Conservation (phyloP, 2,329 filamentous ascomycete species). For the Fusarium succisae region DNA sequence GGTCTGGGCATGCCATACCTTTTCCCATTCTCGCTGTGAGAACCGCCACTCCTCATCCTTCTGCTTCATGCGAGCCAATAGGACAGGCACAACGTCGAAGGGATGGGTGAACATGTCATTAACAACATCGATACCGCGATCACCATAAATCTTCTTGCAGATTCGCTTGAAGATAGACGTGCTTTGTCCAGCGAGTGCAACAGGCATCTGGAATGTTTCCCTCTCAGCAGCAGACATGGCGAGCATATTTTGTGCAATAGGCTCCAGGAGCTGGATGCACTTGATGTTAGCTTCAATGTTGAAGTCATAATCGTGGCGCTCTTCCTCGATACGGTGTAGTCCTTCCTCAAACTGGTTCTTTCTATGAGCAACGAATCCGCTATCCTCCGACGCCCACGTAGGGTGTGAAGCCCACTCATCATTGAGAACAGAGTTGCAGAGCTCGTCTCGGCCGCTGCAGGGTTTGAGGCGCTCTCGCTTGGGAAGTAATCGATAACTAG, state of each 20-base stretch:
- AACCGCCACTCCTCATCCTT: constrained; percentile 99
- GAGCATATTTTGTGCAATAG: constrained; percentile 89
- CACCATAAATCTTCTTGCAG: constrained; percentile 97
- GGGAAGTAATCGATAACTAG: constrained; percentile 92
- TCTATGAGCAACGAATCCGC: constrained; percentile 94
- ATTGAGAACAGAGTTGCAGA: constrained; percentile 92
- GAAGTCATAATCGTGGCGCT: constrained; percentile 98
- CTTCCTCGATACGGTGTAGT: constrained; percentile 95
- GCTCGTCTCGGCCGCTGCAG: constrained; percentile 92
- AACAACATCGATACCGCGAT: constrained; percentile 85
- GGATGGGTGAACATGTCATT: constrained; percentile 86
- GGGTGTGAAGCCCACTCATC: constrained; percentile 99
- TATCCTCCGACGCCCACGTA: constrained; percentile 98
- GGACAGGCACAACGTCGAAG: constrained; percentile 86
- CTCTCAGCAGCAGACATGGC: constrained; percentile 79
- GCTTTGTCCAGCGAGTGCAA: constrained; percentile 88
- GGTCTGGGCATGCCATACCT: constrained; percentile 97
- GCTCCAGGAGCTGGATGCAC: constrained; percentile 95
- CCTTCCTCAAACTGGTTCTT: constrained; percentile 97
- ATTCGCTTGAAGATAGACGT: constrained; percentile 97
- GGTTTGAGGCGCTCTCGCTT: constrained; percentile 90
- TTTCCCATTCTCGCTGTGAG: constrained; percentile 97
- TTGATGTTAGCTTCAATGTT: constrained; percentile 96
- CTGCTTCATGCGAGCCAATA: constrained; percentile 89
- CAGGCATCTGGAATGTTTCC: constrained; percentile 79